Evolutionary conservation across 129 eudicot species (phyloP).

Genomic region (Pseudognaphalium luteoalbum): DNA sequence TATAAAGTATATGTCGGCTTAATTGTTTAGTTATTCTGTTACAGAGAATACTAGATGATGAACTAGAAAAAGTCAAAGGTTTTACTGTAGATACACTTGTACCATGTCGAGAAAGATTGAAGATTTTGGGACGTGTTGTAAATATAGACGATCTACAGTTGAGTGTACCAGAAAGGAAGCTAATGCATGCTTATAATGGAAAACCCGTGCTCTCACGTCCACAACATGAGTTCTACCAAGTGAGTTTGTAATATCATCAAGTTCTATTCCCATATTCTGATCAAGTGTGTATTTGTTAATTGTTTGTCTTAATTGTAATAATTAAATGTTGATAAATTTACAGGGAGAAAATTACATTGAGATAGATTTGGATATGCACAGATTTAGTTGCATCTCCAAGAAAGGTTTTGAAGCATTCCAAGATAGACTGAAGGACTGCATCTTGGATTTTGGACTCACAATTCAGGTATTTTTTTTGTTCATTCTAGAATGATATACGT

Average conservation of each 20-base stretch:
- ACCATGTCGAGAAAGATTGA: conserved; percentile 75
- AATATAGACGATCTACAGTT: conserved; percentile 75
- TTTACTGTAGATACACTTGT: conserved; percentile 54
- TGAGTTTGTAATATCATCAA: not conserved
- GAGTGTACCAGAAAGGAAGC: conserved; percentile 67
- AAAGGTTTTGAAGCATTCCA: conserved; percentile 83
- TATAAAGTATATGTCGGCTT: not conserved
- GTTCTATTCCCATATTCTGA: not conserved
- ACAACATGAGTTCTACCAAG: conserved; percentile 71
- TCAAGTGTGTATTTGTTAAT: not conserved
- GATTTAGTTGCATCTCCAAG: conserved; percentile 81
- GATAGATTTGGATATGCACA: conserved; percentile 91
- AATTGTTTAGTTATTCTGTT: not conserved
- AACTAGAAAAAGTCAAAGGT: conserved; percentile 68
- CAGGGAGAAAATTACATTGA: conserved; percentile 90
- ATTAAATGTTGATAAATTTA: not conserved
- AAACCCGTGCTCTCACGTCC: conserved; percentile 90
- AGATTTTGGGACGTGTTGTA: conserved; percentile 73
- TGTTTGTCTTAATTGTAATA: not conserved
- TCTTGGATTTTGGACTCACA: conserved; percentile 41
- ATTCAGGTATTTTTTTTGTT: conserved; percentile 2
- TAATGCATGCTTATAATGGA: conserved; percentile 72
- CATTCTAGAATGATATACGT: not conserved
- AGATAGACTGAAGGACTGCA: conserved; percentile 65
- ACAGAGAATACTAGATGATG: conserved; percentile 71